phyloP scores from a whole-genome alignment of 208 protist genomes.

The Wallacemonas sp. region DNA sequence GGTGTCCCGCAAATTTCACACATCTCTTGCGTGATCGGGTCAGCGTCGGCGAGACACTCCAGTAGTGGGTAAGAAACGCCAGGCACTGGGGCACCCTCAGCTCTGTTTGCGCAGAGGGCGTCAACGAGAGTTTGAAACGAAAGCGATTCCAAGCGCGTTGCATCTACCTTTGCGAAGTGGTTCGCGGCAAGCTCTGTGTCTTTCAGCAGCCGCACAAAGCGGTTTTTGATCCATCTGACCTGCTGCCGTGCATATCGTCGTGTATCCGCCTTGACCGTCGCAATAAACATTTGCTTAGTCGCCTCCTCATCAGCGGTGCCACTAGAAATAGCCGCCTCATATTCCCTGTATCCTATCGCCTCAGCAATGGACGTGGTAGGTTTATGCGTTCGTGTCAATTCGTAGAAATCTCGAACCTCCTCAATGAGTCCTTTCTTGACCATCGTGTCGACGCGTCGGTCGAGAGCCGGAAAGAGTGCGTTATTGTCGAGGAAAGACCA shows the following conservation, averaged over 20 bases:
- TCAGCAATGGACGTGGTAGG: conserved; percentile 29
- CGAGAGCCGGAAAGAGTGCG: conserved; percentile 39
- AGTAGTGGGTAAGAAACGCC: conserved; percentile 8
- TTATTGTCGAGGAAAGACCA: conserved; percentile 47
- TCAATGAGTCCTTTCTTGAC: conserved; percentile 57
- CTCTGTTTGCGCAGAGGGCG: not conserved
- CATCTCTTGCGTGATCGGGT: conserved; percentile 39
- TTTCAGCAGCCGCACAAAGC: conserved; percentile 42
- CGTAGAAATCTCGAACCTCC: conserved; percentile 43
- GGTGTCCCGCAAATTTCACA: conserved; percentile 58
- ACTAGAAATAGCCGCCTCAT: conserved; percentile 18
- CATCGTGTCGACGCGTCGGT: conserved; percentile 82
- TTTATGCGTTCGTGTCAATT: conserved; percentile 1
- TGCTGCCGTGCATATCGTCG: conserved; percentile 79
- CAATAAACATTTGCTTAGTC: conserved; percentile 23
- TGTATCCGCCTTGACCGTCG: conserved; percentile 70
- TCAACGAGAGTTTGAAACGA: too few species aligned
- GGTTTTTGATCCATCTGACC: conserved; percentile 75
- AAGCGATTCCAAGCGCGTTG: too few species aligned
- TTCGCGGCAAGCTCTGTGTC: conserved; percentile 6
- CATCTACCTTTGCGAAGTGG: conserved; percentile 37
- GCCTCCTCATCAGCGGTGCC: not conserved
- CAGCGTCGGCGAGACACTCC: not conserved
- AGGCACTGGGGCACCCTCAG: not conserved
- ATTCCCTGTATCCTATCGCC: conserved; percentile 84